phyloP scores from a whole-genome alignment of 108 stramenopile genomes.

The Cyclostephanos tholiformis region DNA sequence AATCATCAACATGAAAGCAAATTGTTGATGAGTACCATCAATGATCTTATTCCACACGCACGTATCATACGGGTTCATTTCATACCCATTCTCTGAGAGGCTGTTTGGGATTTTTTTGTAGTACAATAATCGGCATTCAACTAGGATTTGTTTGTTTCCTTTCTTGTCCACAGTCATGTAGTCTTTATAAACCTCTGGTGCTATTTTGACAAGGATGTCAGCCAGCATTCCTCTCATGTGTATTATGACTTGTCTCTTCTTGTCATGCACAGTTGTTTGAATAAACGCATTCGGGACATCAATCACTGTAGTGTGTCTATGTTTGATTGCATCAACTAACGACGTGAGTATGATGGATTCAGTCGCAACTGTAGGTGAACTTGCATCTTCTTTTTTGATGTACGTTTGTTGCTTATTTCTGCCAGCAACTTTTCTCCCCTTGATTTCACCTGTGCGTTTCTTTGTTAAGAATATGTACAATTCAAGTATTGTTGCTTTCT shows the following conservation, averaged over 20 bases:
- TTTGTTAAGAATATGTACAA: conserved; percentile 4
- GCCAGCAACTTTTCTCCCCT: background rate
- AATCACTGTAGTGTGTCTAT: conserved; percentile 19
- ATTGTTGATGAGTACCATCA: background rate
- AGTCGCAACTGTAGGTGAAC: background rate
- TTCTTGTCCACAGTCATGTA: background rate
- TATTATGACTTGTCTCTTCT: background rate
- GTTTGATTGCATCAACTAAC: conserved; percentile 25
- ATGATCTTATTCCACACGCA: background rate
- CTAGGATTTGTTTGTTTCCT: no score
- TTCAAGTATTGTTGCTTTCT: no score
- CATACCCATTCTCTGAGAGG: background rate
- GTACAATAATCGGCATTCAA: no score
- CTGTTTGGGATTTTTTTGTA: background rate
- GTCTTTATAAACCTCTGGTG: conserved; percentile 13
- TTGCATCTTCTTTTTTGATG: background rate
- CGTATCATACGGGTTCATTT: background rate
- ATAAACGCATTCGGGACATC: conserved; percentile 42
- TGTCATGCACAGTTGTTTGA: conserved; percentile 27
- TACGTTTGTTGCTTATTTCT: background rate
- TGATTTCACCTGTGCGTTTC: conserved; percentile 10
- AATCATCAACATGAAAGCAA: no score
- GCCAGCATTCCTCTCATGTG: conserved; percentile 13
- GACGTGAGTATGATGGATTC: background rate
- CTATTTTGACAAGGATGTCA: conserved; percentile 6